Evolutionary conservation across 345 rosid species (phyloP), one percentile per base, ranked within the genome.

Genomic region (Acer yangbiense): DNA sequence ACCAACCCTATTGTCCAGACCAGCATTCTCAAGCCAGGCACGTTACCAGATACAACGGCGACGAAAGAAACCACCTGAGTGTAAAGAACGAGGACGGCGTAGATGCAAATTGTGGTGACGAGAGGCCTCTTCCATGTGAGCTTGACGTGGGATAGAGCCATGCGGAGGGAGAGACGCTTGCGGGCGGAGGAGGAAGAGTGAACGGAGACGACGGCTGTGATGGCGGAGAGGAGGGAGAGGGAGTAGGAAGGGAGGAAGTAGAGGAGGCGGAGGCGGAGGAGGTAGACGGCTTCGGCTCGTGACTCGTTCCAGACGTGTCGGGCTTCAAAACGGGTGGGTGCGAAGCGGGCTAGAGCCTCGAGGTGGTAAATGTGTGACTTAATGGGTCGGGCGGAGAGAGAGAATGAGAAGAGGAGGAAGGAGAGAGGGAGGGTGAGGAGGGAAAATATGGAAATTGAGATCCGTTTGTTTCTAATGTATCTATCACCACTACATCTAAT

Each of bases 221-320:
- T 46, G 76, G 85, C 77, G 64, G 87, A 79, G 16, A 88, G 17
- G 76, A 91, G 86, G 12, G 95, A 90, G 84, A 93, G 86, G 80
- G 84, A 3, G 60, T 82, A 83, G 69, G 83, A 70, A 14, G 98
- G 97, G 69, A 90, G 27, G 69, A 80, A 85, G 66, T 79, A 84
- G 63, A 86, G 68, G 9, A 81, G 79, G 39, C 87, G 87, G 79
- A 86, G 86, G 67, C 78, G 90, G 83, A 95, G 83, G 77, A 90
- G 92, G 1, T 86, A 76, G 76, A 90, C 67, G 48, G 93, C 90
- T 3, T 76, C 78, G 66, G 79, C 84, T 73, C 95, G 90, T 57
- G 98, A 89, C 79, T 93, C 97, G 78, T 76, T 72, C 88, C 87
- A 83, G 52, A 88, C 87, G 48, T 91, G 93, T 39, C 88, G 87